Base-by-base conservation (phyloP, 306 rosid genomes). In the Vachellia pachyceras region DNA sequence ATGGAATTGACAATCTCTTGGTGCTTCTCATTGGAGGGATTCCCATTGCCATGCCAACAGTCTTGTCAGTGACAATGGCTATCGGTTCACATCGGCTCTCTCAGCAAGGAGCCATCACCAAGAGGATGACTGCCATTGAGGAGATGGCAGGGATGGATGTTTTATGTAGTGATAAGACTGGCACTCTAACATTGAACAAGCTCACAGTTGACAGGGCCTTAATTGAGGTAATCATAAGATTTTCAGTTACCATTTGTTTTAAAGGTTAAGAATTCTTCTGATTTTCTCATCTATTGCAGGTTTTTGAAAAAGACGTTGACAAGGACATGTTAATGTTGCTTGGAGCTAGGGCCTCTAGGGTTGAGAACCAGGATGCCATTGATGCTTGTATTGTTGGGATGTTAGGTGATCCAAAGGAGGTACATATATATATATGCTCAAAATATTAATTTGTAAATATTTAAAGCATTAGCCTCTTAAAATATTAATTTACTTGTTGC, bases 61-160 rank as follows among this genome's bases (percentile, higher is more conserved):
- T 92, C 13, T 84, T 92, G 85, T 92, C 95, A 0, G 97, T 92
- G n/a, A 92, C 97, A 7, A 92, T 92, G 97, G 97, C 97, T 54
- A 92, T 92, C 77, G 97, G 97, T 75, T 90, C 97, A 22, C 97
- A 92, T 84, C 73, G 92, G 33, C 85, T 92, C 42, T 92, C 97
- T 12, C 79, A 89, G 47, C 93, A 92, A 83, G 97, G 97, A 39
- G 97, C 97, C 44, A 92, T 92, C 84, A 92, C 97, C 22, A 92
- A 92, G 89, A 88, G 97, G 80, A 92, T 92, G 97, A 92, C 97
- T 0, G 97, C 97, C 82, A 92, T 92, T 69, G 97, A 92, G 79
- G 97, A 92, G 44, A 83, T 92, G 97, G 97, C 97, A 75, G 97
- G 97, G 14, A 92, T 92, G 97, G 97, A 92, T 79, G 97, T 92